These are phyloP conservation scores for Tetraselmis striata DNA, from an alignment of 139 green algal species.

Conservation along the genomic window DNA sequence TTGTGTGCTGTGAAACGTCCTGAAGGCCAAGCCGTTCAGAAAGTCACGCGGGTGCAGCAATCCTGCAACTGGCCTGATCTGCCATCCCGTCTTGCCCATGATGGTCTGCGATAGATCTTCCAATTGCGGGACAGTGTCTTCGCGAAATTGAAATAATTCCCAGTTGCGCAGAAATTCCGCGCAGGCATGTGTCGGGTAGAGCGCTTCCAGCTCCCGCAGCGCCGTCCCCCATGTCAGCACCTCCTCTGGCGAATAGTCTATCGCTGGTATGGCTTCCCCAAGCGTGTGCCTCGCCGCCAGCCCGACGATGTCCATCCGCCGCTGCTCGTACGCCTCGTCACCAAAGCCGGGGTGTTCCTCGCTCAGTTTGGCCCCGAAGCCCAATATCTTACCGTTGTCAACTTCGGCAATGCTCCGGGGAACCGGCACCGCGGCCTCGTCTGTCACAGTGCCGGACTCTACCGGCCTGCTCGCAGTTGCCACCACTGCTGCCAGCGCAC, in stretches of 20 bases:
- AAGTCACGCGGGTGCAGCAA: constrained; percentile 90
- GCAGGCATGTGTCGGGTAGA: constrained; percentile 75
- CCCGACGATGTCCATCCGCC: constrained; percentile 47
- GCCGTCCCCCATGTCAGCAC: constrained; percentile 57
- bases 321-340: constrained; percentile 70
- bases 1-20: constrained; percentile 74
- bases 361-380: constrained; percentile 50
- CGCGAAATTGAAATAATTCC: constrained; percentile 60
- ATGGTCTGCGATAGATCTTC: constrained; percentile 62
- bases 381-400: constrained; percentile 70
- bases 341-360: constrained; percentile 52
- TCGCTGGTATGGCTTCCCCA: constrained; percentile 57
- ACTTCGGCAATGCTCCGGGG: constrained; percentile 46
- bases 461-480: too few species aligned
- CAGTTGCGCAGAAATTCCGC: constrained; percentile 44
- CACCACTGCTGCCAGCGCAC: too few species aligned
- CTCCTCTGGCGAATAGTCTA: constrained; percentile 73
- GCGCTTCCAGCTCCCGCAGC: constrained; percentile 48
- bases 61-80: constrained; percentile 74
- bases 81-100: constrained; percentile 51
- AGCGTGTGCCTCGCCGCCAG: neutral
- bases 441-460: too few species aligned
- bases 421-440: too few species aligned
- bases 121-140: constrained; percentile 66
- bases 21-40: constrained; percentile 88